Evolutionary conservation across 805 yeast species (phyloP), one percentile per base, ranked within the genome.

Genomic region (Candida sphagnicola): DNA sequence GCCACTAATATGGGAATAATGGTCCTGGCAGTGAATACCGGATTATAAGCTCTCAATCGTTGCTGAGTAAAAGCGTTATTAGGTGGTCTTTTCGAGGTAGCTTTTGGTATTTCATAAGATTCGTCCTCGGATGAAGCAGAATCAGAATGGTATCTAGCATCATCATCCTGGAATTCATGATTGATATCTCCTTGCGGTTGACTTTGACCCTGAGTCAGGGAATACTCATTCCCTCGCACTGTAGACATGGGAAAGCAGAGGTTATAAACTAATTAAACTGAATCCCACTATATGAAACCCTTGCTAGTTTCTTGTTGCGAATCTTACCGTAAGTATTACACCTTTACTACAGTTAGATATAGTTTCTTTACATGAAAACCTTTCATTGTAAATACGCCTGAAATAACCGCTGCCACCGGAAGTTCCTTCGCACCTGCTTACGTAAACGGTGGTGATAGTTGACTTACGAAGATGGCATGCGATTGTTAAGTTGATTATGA

Each of bases 81-180:
- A 34, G 77, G 78, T 11, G 93, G 93, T 55, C 80, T 76, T 56
- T 80, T 75, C 28, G 72, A 69, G 55, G 75, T 78, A 33, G 63
- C 68, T 43, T 68, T 69, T 26, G 57, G 62, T 8, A 59, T 28
- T 49, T 62, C 30, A 51, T 54, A 51, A n/a, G 45, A 51, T 28
- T 46, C 51, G 11, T 74, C 79, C 11, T 74, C 65, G 4, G 67
- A 51, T 2, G 74, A 62, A 43, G 70, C 77, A 2, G 69, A 52
- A 26, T 70, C 75, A 21, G 63, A 61, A 11, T 53, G 51, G 2
- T 49, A 43, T 12, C 36, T 37, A 6, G 18, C 25, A 17, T 37
- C 36, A n/a, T 35, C 37, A 1, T 21, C 18, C 19, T 45, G 18
- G 23, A 5, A n/a, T n/a, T 6, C 16, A 28, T n/a, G n/a, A n/a